A percentile compares a stretch with the other conserved stretches of the same genome.
phyloP scores from a whole-genome alignment of 108 stramenopile genomes.

The Conticribra weissflogii region DNA sequence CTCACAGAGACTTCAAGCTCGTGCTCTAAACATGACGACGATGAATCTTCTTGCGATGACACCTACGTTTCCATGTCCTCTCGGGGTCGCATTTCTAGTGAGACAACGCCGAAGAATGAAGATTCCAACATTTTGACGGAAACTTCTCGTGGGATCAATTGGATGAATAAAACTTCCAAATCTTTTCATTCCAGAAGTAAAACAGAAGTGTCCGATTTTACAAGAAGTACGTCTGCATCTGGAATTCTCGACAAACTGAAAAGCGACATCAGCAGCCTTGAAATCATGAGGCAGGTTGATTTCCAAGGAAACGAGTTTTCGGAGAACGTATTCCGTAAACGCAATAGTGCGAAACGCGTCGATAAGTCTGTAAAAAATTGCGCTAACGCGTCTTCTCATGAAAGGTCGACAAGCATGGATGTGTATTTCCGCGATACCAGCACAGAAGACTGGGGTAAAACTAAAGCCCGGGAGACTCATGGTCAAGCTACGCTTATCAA shows the following conservation, averaged over 20 bases:
- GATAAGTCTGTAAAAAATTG: slow-evolving; percentile 12
- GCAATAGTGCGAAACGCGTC: slow-evolving; percentile 1
- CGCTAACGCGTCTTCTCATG: background rate
- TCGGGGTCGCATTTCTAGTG: background rate
- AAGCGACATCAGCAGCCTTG: slow-evolving; percentile 33
- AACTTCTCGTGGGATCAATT: slow-evolving; percentile 9
- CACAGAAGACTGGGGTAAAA: background rate
- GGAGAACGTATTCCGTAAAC: slow-evolving; percentile 7
- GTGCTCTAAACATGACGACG: slow-evolving; percentile 9
- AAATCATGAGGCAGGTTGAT: slow-evolving; percentile 9
- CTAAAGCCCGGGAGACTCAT: background rate
- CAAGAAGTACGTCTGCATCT: slow-evolving; percentile 7
- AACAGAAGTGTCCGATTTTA: background rate
- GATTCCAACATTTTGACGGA: slow-evolving; percentile 10
- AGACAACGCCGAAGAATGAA: slow-evolving; percentile 6
- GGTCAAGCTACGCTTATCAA: background rate
- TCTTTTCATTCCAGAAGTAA: background rate
- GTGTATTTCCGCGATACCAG: background rate
- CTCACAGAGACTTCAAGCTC: background rate
- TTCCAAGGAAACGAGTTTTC: slow-evolving; percentile 3
- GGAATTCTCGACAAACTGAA: slow-evolving; percentile 38
- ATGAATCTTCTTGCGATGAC: slow-evolving; percentile 22
- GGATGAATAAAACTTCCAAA: slow-evolving; percentile 1
- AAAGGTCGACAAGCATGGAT: background rate
- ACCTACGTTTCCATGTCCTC: slow-evolving; percentile 33